Percentiles rank a stretch among this genome's conserved stretches.
These are phyloP conservation scores for Syncephalastrum racemosum DNA, from an alignment of 371 early-diverging fungal species.

Conservation along the genomic window DNA sequence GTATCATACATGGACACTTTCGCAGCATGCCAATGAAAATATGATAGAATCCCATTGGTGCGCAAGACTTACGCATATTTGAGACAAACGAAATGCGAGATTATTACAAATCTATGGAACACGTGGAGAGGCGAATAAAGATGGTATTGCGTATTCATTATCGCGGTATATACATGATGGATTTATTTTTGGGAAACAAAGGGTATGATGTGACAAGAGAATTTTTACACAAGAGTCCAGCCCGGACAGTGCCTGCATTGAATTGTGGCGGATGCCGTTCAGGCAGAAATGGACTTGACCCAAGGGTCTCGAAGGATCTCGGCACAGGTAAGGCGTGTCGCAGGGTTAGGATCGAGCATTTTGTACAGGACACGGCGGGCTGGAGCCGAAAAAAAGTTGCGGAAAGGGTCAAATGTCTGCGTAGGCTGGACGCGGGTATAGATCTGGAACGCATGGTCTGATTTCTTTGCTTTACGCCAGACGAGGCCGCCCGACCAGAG, in stretches of 20 bases:
- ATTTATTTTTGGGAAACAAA: no score
- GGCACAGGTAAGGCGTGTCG: constrained; percentile 55
- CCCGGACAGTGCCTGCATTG: constrained; percentile 3
- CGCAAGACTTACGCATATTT: no score
- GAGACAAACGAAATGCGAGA: no score
- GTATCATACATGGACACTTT: no score
- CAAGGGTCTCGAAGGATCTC: constrained; percentile 66
- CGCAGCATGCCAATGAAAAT: no score
- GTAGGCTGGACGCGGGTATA: constrained; percentile 49
- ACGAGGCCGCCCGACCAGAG: constrained; percentile 56
- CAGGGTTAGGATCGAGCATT: constrained; percentile 48
- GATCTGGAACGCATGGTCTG: constrained; percentile 58
- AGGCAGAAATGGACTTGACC: constrained; percentile 56
- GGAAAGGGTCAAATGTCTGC: constrained; percentile 61
- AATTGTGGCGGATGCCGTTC: neutral
- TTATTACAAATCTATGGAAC: no score
- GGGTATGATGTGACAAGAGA: no score
- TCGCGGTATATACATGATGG: no score
- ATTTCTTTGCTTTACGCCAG: constrained; percentile 71
- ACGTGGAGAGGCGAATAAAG: no score
- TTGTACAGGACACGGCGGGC: constrained; percentile 54
- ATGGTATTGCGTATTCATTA: no score
- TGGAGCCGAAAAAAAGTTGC: constrained; percentile 48
- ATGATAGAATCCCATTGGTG: no score
- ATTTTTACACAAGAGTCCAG: no score